phyloP scores from a whole-genome alignment of 2,329 filamentous ascomycete species.

The Fusarium sarcochroum region DNA sequence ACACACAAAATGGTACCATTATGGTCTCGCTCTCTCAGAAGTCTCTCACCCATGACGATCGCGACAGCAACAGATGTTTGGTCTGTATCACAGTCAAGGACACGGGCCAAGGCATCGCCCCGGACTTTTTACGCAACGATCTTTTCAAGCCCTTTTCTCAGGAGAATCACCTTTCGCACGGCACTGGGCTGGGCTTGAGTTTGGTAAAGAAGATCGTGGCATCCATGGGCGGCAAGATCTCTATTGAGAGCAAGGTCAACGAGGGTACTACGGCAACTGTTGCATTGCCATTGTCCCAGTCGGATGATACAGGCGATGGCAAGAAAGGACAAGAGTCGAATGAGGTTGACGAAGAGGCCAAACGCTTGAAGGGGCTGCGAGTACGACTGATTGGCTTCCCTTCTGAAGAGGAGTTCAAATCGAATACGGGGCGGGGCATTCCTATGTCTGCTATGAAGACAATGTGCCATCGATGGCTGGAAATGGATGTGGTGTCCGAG shows the following conservation, averaged over 20 bases:
- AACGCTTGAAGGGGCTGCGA: constrained; percentile 49
- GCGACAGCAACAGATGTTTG: constrained; percentile 8
- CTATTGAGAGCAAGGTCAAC: constrained; percentile 63
- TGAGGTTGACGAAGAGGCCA: constrained; percentile 49
- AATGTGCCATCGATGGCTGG: constrained; percentile 41
- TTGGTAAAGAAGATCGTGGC: constrained; percentile 73
- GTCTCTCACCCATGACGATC: constrained; percentile 2
- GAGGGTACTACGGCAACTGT: constrained; percentile 56
- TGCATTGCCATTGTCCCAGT: constrained; percentile 48
- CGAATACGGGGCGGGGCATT: constrained; percentile 10
- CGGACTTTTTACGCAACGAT: constrained; percentile 73
- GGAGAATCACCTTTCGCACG: constrained; percentile 71
- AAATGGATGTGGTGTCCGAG: constrained; percentile 38
- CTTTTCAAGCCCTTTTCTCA: constrained; percentile 76
- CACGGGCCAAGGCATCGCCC: constrained; percentile 75
- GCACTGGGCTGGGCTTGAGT: constrained; percentile 75
- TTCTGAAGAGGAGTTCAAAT: constrained; percentile 13
- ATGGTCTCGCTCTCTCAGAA: constrained; percentile 48
- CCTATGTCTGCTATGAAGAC: constrained; percentile 32
- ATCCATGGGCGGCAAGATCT: constrained; percentile 71
- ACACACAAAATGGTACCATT: constrained; percentile 60
- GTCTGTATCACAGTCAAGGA: constrained; percentile 67
- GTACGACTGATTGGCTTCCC: constrained; percentile 39
- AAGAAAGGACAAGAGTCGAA: constrained; percentile 34
- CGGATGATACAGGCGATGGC: neutral